Percentiles rank a stretch among this genome's conserved stretches.
phyloP scores from a whole-genome alignment of 2,329 filamentous ascomycete genomes.

The Talaromyces sp. region DNA sequence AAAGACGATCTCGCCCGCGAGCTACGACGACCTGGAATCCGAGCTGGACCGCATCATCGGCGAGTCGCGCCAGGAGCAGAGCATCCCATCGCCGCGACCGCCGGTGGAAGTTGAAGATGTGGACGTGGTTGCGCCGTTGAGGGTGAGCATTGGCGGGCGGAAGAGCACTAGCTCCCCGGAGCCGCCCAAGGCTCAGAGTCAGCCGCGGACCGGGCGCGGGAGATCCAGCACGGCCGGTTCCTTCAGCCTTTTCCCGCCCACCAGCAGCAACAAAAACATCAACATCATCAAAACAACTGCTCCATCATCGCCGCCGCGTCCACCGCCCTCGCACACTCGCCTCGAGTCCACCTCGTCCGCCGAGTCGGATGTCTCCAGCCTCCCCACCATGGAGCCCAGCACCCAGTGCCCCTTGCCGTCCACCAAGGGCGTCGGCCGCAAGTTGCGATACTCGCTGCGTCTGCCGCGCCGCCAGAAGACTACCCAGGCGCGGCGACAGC shows the following conservation, averaged over 20 bases:
- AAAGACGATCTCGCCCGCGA: constrained; percentile 28
- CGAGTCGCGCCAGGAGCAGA: constrained; percentile 4
- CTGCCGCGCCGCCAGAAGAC: constrained; percentile 2
- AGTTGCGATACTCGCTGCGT: constrained; percentile 3
- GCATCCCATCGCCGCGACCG: not conserved
- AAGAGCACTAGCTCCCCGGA: not conserved
- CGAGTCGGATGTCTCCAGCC: not conserved
- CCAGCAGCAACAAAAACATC: not conserved
- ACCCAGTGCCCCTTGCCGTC: not conserved
- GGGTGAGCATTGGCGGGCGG: not conserved
- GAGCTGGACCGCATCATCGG: constrained; percentile 25
- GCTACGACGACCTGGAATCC: constrained; percentile 33
- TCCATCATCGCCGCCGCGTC: not conserved
- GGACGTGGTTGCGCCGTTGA: not conserved
- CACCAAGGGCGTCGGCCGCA: constrained; percentile 2
- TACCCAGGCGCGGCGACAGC: not conserved
- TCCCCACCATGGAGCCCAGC: not conserved
- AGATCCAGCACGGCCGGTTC: not conserved
- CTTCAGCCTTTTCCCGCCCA: constrained; percentile 4
- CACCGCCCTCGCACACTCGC: not conserved
- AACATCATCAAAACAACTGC: not conserved
- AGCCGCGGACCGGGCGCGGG: not conserved
- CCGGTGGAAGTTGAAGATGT: not conserved
- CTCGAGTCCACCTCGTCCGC: not conserved
- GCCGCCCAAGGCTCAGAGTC: not conserved